Evolutionary conservation across 257 asterid species (phyloP).

Genomic region (Sherardia arvensis): DNA sequence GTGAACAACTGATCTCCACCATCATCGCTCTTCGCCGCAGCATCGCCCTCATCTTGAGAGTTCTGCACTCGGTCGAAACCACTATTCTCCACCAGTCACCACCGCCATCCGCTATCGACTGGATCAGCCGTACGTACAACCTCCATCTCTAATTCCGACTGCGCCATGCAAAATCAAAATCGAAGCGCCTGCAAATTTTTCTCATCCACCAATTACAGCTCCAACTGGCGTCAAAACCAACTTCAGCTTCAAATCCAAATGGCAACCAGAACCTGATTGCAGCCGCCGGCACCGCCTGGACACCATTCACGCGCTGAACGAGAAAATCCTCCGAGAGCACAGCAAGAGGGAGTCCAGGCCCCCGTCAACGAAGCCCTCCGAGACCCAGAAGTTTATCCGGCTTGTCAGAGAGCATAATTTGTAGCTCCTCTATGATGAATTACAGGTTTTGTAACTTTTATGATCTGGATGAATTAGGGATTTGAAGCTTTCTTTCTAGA

Average conservation of each 20-base stretch:
- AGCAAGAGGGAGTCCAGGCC: constrained; percentile 49
- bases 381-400: constrained; percentile 80
- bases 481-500: no score
- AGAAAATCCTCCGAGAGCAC: constrained; percentile 68
- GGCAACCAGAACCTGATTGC: constrained; percentile 8
- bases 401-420: constrained; percentile 79
- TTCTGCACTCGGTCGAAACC: no score
- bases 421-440: no score
- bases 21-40: no score
- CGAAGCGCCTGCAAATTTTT: neutral
- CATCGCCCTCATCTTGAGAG: no score
- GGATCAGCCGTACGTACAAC: no score
- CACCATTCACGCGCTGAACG: constrained; percentile 53
- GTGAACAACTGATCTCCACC: no score
- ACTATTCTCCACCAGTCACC: no score
- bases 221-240: neutral
- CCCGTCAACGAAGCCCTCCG: constrained; percentile 50
- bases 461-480: no score
- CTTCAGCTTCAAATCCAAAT: neutral
- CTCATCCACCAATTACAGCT: neutral
- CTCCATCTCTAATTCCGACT: neutral
- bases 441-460: no score
- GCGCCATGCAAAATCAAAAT: neutral
- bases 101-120: no score
- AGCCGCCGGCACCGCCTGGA: constrained; percentile 38